phyloP scores from a whole-genome alignment of 1,139 yeast genomes.

The Pichia sp. region DNA sequence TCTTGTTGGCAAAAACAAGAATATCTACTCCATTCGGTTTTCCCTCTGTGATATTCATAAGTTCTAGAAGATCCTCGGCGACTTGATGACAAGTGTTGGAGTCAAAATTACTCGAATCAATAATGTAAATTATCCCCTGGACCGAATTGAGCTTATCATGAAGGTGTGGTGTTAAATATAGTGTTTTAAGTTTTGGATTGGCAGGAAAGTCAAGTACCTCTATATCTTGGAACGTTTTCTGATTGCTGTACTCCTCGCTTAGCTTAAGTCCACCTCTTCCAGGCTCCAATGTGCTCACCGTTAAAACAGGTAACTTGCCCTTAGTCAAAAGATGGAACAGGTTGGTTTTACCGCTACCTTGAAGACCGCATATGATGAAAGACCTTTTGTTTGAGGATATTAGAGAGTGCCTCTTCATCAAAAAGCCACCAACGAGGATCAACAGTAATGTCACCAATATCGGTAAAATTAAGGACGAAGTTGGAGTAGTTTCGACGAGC shows the following conservation, averaged over 20 bases:
- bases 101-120: slow-evolving; percentile 54
- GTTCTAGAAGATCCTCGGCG: slow-evolving; percentile 51
- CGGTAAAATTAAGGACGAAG: slow-evolving; percentile 17
- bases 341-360: slow-evolving; percentile 71
- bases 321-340: slow-evolving; percentile 42
- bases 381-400: slow-evolving; percentile 40
- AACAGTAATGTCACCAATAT: slow-evolving; percentile 23
- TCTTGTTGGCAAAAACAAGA: slow-evolving; percentile 75
- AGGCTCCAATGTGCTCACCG: slow-evolving; percentile 46
- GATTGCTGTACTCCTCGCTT: slow-evolving; percentile 21
- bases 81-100: slow-evolving; percentile 42
- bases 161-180: slow-evolving; percentile 37
- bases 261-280: slow-evolving; percentile 35
- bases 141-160: slow-evolving; percentile 43
- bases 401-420: slow-evolving; percentile 23
- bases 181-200: slow-evolving; percentile 61
- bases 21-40: slow-evolving; percentile 64
- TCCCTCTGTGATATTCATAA: slow-evolving; percentile 54
- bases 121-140: slow-evolving; percentile 64
- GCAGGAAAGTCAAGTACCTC: slow-evolving; percentile 82
- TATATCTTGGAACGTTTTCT: slow-evolving; percentile 31
- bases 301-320: slow-evolving; percentile 29
- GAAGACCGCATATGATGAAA: slow-evolving; percentile 68
- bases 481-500: background rate
- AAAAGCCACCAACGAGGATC: slow-evolving; percentile 22